Percentiles rank a stretch among this genome's conserved stretches.
phyloP scores from a whole-genome alignment of 202 grass and related monocot genomes.

The Digitaria exilis region DNA sequence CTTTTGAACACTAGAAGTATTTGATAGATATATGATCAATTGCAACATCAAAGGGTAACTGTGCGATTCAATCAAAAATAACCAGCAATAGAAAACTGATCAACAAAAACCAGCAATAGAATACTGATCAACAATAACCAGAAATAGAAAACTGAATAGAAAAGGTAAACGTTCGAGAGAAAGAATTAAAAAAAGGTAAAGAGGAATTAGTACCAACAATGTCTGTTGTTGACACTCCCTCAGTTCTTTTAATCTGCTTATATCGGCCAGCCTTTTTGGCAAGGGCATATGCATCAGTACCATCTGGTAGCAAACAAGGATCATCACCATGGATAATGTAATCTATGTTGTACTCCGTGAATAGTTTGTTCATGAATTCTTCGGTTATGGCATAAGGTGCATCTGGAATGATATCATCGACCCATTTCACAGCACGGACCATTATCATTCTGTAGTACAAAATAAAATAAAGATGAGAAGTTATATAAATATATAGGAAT shows the following conservation, averaged over 20 bases:
- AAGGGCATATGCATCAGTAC: conserved; percentile 96
- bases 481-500: background rate
- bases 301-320: conserved; percentile 90
- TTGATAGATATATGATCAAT: background rate
- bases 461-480: conserved; percentile 1
- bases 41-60: background rate
- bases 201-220: conserved; percentile 74
- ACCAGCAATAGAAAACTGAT: background rate
- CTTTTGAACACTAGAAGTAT: background rate
- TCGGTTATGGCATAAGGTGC: conserved; percentile 96
- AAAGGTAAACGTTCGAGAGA: background rate
- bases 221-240: conserved; percentile 92
- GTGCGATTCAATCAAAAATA: background rate
- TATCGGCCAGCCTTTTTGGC: conserved; percentile 94
- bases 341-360: conserved; percentile 91
- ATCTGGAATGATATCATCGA: conserved; percentile 90
- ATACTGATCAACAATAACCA: no score
- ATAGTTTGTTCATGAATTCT: conserved; percentile 95
- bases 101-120: no score
- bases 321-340: conserved; percentile 99
- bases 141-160: background rate
- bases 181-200: background rate
- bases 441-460: conserved; percentile 75
- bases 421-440: conserved; percentile 93
- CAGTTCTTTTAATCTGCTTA: conserved; percentile 95